Conservation (phyloP, 2,329 filamentous ascomycete species). For the Colletotrichum truncatum region DNA sequence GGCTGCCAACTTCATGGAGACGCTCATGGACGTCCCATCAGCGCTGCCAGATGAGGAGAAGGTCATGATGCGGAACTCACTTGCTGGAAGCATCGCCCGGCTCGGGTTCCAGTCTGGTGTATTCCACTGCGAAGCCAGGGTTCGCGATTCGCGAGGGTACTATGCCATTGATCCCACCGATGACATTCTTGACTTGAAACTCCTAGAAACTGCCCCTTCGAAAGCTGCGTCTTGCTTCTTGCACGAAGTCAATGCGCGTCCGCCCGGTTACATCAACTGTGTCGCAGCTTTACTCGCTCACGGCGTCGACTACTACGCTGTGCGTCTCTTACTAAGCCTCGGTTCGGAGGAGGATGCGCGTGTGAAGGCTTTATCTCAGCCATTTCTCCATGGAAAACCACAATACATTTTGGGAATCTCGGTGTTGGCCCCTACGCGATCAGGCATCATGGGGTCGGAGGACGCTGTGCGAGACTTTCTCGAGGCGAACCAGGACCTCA, state of each 20-base stretch:
- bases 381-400: conserved; percentile 30
- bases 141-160: neutral
- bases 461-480: conserved; percentile 21
- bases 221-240: conserved; percentile 33
- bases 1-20: conserved; percentile 10
- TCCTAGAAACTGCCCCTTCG: neutral
- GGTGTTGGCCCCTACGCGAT: conserved; percentile 24
- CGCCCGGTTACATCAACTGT: conserved; percentile 37
- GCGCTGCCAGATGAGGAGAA: neutral
- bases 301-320: conserved; percentile 41
- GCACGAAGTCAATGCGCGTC: conserved; percentile 41
- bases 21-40: neutral
- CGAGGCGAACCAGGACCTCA: conserved; percentile 9
- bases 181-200: conserved; percentile 32
- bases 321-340: conserved; percentile 35
- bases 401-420: conserved; percentile 32
- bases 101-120: neutral
- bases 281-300: conserved; percentile 35
- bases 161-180: neutral
- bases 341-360: conserved; percentile 24
- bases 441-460: conserved; percentile 26
- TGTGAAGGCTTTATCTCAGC: conserved; percentile 31
- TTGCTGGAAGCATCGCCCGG: neutral
- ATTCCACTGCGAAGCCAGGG: conserved; percentile 5
- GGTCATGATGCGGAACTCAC: neutral